Conservation (phyloP, 1,284 basidiomycete species). For the Stygiomarasmius scandens region DNA sequence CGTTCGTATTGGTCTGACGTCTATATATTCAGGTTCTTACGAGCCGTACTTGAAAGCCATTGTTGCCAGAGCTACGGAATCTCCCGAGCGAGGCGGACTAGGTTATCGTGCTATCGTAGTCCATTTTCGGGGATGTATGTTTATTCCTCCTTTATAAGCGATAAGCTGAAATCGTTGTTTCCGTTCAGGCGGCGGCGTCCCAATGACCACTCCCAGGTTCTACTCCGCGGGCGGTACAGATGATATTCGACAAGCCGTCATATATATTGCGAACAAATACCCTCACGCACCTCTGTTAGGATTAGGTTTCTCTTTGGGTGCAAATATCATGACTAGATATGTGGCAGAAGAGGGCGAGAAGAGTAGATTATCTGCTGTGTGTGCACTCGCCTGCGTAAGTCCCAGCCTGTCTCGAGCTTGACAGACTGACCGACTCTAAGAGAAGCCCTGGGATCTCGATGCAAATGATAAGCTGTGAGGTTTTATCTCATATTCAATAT, state of each 20-base stretch:
- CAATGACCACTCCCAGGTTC: constrained; percentile 77
- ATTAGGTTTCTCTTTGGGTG: constrained; percentile 92
- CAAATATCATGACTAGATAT: constrained; percentile 89
- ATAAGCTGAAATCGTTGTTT: background rate
- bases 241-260: constrained; percentile 81
- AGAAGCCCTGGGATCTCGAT: constrained; percentile 79
- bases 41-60: constrained; percentile 89
- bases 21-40: constrained; percentile 63
- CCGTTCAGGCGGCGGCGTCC: constrained; percentile 74
- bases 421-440: constrained; percentile 8
- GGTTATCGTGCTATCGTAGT: constrained; percentile 17
- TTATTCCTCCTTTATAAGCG: background rate
- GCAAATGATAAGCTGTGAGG: constrained; percentile 59
- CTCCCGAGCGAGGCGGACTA: constrained; percentile 13
- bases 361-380: constrained; percentile 74
- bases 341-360: constrained; percentile 83
- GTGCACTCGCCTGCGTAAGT: constrained; percentile 82
- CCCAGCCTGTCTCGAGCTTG: constrained; percentile 1
- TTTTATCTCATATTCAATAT: constrained; percentile 16
- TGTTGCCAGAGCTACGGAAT: constrained; percentile 40
- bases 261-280: constrained; percentile 75
- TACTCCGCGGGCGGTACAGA: constrained; percentile 88
- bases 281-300: constrained; percentile 85
- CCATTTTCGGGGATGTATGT: constrained; percentile 89
- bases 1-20: background rate